Evolutionary conservation across 2,329 filamentous ascomycete species (phyloP), one percentile per base, ranked within the genome.

Genomic region (Lizonia empirigonia): DNA sequence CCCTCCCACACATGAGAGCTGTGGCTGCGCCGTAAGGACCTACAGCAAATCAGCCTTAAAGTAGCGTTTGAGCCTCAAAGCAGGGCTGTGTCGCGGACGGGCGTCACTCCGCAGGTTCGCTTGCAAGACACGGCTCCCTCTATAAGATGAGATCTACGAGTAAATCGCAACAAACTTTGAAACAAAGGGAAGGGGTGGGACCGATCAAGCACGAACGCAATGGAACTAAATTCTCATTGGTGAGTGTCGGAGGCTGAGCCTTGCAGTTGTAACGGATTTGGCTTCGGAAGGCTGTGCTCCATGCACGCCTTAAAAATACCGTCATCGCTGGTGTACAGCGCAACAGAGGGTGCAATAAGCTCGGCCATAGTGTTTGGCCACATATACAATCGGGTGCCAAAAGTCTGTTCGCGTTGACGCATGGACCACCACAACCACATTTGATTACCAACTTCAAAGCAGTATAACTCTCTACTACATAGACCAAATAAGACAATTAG

Each of bases 31-130:
- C 29, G 22, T 12, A n/a, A 16, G 30, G 36, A 29, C 13, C 36
- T 26, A 23, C 41, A 39, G 19, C 30, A 19, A 30, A 42, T 42
- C 42, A 52, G 42, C 42, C 42, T 52, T 16, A n/a, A 19, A 22
- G 13, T 27, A n/a, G 19, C 23, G 37, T 42, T 46, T 42, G 37
- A 52, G 37, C 42, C 49, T 46, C 49, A 52, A 13, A 37, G 33
- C 19, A 41, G 37, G 49, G 49, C 49, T 46, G 33, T 52, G 49
- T 37, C 32, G 32, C 30, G 33, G 38, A 20, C 42, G 16, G 32
- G 24, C 24, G 19, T 41, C 32, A 23, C 41, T 46, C 36, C 24
- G 48, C 30, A 24, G 32, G 24, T 24, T 15, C 30, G 36, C n/a
- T 10, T 20, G 33, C 37, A n/a, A 44, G 13, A 22, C 33, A 19